phyloP scores from a whole-genome alignment of 805 yeast species.

The Schwanniomyces pseudopolymorphus region DNA sequence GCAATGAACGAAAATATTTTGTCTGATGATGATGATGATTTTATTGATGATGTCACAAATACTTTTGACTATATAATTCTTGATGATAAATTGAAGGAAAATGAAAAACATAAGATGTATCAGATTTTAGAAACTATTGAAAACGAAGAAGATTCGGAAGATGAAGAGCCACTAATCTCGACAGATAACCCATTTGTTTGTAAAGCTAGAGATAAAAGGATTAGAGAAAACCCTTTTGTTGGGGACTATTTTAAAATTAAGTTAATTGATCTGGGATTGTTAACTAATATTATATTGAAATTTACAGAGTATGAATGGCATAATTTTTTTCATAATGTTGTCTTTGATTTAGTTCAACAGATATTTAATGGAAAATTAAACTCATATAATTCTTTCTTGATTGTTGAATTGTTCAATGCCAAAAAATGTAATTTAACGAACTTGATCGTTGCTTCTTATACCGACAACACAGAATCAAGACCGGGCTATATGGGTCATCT shows the following conservation, averaged over 20 bases:
- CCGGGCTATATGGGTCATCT: slow-evolving; percentile 98
- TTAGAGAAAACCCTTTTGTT: slow-evolving; percentile 61
- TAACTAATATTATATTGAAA: slow-evolving; percentile 65
- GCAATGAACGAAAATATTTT: slow-evolving; percentile 31
- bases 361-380: slow-evolving; percentile 90
- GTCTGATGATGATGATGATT: slow-evolving; percentile 23
- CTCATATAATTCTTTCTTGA: slow-evolving; percentile 65
- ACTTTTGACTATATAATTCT: slow-evolving; percentile 38
- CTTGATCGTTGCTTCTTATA: slow-evolving; percentile 24
- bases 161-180: slow-evolving; percentile 45
- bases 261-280: slow-evolving; percentile 69
- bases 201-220: slow-evolving; percentile 26
- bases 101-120: slow-evolving; percentile 3
- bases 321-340: slow-evolving; percentile 94
- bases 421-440: slow-evolving; percentile 24
- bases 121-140: background rate
- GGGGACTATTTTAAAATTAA: slow-evolving; percentile 89
- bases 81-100: slow-evolving; percentile 21
- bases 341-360: slow-evolving; percentile 94
- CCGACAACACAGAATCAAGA: slow-evolving; percentile 48
- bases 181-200: slow-evolving; percentile 45
- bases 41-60: slow-evolving; percentile 31
- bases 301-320: slow-evolving; percentile 94
- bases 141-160: slow-evolving; percentile 38
- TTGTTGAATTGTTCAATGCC: slow-evolving; percentile 25